Conservation (phyloP, 1,284 basidiomycete genomes). For the Serendipita sp. region DNA sequence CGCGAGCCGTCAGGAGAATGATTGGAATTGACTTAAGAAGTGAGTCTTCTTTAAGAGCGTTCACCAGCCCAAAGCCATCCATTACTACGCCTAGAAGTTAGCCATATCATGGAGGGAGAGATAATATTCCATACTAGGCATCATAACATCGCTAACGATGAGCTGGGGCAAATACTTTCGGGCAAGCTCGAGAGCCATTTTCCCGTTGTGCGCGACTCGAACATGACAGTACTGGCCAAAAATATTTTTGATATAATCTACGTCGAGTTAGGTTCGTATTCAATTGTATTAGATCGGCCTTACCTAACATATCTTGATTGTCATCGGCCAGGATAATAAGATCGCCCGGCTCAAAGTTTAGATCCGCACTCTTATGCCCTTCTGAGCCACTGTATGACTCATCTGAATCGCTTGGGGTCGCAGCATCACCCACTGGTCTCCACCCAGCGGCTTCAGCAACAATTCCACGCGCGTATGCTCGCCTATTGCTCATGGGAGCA, state of each 20-base stretch:
- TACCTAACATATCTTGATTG: conserved; percentile 18
- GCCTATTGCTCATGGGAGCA: conserved; percentile 6
- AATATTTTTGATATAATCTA: conserved; percentile 5
- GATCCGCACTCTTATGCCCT: conserved; percentile 13
- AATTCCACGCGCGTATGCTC: conserved; percentile 17
- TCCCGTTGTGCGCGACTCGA: conserved; percentile 25
- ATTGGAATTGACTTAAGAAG: conserved; percentile 18
- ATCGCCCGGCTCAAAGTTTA: conserved; percentile 13
- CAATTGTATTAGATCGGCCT: not conserved
- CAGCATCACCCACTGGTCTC: conserved; percentile 13
- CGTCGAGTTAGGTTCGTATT: conserved; percentile 10
- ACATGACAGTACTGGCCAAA: conserved; percentile 24
- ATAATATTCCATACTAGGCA: conserved; percentile 19
- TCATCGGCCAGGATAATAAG: conserved; percentile 15
- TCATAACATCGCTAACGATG: conserved; percentile 28
- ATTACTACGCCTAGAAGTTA: conserved; percentile 11
- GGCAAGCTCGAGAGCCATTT: conserved; percentile 23
- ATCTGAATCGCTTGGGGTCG: conserved; percentile 15
- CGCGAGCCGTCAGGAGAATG: conserved; percentile 20
- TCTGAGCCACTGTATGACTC: conserved; percentile 15
- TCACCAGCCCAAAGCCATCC: conserved; percentile 19
- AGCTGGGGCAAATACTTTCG: conserved; percentile 16
- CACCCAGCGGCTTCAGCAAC: conserved; percentile 21
- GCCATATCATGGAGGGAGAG: not conserved
- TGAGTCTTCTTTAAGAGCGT: conserved; percentile 16